Percentiles rank a stretch among this genome's conserved stretches.
phyloP scores from a whole-genome alignment of 2,329 filamentous ascomycete genomes.

The Venturia carpophila region DNA sequence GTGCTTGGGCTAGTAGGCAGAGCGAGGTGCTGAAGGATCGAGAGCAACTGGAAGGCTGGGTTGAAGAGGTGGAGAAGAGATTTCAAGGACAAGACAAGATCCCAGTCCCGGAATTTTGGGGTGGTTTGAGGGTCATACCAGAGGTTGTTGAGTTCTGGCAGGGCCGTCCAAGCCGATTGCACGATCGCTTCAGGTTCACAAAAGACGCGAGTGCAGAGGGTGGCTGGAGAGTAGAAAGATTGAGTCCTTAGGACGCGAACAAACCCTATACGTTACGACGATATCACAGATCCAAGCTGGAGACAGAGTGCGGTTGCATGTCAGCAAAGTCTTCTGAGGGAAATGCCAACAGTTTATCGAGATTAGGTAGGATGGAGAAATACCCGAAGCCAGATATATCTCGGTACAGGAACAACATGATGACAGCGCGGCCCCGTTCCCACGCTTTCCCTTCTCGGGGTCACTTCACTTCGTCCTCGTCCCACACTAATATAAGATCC shows the following conservation, averaged over 20 bases:
- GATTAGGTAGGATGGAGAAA: no score
- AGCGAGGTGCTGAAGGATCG: constrained; percentile 66
- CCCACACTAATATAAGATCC: not conserved
- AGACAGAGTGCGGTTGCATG: no score
- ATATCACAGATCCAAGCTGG: no score
- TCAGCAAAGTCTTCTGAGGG: no score
- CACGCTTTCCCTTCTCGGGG: not conserved
- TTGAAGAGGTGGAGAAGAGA: constrained; percentile 64
- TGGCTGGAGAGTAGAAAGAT: constrained; percentile 60
- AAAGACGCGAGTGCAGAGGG: constrained; percentile 44
- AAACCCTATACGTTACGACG: no score
- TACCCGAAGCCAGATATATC: no score
- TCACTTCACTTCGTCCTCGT: not conserved
- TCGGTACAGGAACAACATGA: no score
- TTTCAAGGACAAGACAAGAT: constrained; percentile 74
- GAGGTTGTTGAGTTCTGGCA: constrained; percentile 94
- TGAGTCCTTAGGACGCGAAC: constrained; percentile 54
- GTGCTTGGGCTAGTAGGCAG: constrained; percentile 90
- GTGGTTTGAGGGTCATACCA: constrained; percentile 77
- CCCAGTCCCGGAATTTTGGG: constrained; percentile 91
- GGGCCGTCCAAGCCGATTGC: constrained; percentile 78
- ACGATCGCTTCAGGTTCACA: constrained; percentile 87
- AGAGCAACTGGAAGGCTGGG: constrained; percentile 65
- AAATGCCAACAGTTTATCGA: no score
- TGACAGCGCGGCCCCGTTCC: not conserved